Conservation (phyloP, 75 land plant genomes). For the Pinus taeda region DNA sequence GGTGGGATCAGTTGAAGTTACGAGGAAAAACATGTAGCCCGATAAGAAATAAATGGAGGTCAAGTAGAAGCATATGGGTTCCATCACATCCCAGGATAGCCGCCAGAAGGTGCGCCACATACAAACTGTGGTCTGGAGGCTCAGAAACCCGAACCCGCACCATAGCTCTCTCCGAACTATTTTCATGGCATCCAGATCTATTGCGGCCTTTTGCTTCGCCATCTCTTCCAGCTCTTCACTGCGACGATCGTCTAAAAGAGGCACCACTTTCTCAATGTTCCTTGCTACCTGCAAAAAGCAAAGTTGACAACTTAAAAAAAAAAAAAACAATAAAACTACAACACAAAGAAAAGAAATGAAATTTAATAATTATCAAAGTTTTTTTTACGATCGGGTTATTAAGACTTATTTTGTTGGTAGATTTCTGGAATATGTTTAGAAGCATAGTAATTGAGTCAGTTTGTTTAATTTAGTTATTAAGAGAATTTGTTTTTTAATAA, state of each 20-base stretch:
- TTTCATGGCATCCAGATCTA: conserved; percentile 44
- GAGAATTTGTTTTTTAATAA: too few relatives aligned
- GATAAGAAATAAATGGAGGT: conserved; percentile 61
- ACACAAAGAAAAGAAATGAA: neutral
- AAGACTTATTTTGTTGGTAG: too few relatives aligned
- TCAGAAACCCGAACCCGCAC: conserved; percentile 45
- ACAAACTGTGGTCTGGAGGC: conserved; percentile 42
- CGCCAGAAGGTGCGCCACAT: conserved; percentile 81
- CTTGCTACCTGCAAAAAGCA: conserved; percentile 19
- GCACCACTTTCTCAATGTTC: conserved; percentile 19
- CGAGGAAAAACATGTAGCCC: conserved; percentile 68
- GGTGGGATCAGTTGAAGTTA: conserved; percentile 75
- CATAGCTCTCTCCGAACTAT: conserved; percentile 48
- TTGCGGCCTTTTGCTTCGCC: conserved; percentile 40
- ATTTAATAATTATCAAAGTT: too few relatives aligned
- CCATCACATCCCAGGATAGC: conserved; percentile 86
- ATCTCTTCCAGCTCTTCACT: conserved; percentile 41
- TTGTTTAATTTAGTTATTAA: too few relatives aligned
- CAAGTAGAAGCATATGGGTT: conserved; percentile 70
- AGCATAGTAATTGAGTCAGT: too few relatives aligned
- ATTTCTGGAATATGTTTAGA: too few relatives aligned
- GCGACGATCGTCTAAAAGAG: conserved; percentile 21
- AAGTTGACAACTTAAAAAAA: too few relatives aligned
- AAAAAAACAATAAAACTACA: neutral
- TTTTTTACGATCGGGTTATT: too few relatives aligned